Conservation (phyloP, 768 basidiomycete species). For the Scleroderma bovista region DNA sequence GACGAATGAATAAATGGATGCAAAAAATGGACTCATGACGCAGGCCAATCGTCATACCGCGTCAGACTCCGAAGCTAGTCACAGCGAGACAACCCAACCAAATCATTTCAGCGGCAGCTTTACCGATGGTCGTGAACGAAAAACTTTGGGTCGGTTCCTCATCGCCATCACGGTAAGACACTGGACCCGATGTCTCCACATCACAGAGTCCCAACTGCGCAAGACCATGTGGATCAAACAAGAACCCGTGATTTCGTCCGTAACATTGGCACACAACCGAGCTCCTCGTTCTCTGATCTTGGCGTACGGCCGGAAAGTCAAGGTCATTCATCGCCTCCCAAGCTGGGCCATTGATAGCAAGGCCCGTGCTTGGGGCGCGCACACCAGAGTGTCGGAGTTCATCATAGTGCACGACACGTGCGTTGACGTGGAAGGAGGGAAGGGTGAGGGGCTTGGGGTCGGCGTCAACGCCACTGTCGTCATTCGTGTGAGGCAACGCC, state of each 20-base stretch:
- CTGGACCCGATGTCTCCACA: constrained; percentile 17
- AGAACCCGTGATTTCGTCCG: constrained; percentile 60
- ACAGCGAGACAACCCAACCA: constrained; percentile 52
- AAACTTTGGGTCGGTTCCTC: constrained; percentile 39
- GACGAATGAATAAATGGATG: too few species aligned
- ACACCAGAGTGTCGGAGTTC: constrained; percentile 72
- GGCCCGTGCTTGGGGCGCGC: constrained; percentile 64
- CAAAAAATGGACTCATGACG: too few species aligned
- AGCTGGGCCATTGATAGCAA: constrained; percentile 61
- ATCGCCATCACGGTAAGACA: constrained; percentile 29
- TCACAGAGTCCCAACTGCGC: constrained; percentile 65
- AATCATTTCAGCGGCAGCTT: constrained; percentile 48
- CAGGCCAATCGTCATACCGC: not conserved
- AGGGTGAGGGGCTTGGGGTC: constrained; percentile 49
- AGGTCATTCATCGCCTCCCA: constrained; percentile 39
- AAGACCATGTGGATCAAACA: constrained; percentile 78
- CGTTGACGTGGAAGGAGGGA: constrained; percentile 64
- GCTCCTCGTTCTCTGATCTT: constrained; percentile 32
- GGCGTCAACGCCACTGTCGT: constrained; percentile 18
- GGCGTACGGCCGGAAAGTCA: constrained; percentile 26
- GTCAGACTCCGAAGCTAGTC: constrained; percentile 33
- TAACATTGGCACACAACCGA: constrained; percentile 55
- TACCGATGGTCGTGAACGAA: constrained; percentile 40
- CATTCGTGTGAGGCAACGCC: constrained; percentile 22
- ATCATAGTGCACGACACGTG: constrained; percentile 64